Base-by-base conservation (phyloP, 768 basidiomycete species). In the Harrya chromipes region DNA sequence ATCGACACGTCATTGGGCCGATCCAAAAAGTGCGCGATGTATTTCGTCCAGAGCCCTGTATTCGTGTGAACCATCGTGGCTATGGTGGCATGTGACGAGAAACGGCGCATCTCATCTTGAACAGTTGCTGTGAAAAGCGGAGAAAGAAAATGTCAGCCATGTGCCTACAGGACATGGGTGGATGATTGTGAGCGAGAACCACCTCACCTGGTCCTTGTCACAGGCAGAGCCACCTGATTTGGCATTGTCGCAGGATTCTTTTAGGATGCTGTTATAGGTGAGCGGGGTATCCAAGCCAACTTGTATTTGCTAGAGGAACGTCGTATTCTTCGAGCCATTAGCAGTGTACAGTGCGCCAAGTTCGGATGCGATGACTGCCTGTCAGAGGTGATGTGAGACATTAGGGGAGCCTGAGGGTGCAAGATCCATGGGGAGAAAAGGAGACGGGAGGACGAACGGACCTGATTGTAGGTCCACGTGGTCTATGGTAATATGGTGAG, bases 401-500 rank as follows among this genome's bases (percentile, higher is more conserved):
- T 29, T 29, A 29, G 13, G 20, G 38, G 23, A 13, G n/a, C n/a
- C n/a, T n/a, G n/a, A n/a, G 38, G 21, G 13, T 10, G 8, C 2
- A 20, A 24, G 11, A 40, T 40, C 6, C 13, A 24, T 5, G 10
- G 40, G 21, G 7, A 29, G 33, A 33, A 3, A 33, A 14, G 33
- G 8, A 6, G 6, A 14, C 12, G 13, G 13, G 13, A 33, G 14
- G 20, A 16, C 13, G 26, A 11, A 49, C 54, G 34, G 51, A 77
- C 79, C 58, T 81, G 80, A 54, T 82, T 81, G 57, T 82, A 82
- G 0, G 76, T 80, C 81, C 81, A 81, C 2, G 79, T 74, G 4
- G 79, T 81, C 75, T 79, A 50, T 16, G 37, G 31, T 39, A 37
- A 2, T 16, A 47, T 12, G 12, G 26, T 47, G 12, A 56, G 41